phyloP scores from a whole-genome alignment of 371 early-diverging fungal species.

The Rhizopus sp. region DNA sequence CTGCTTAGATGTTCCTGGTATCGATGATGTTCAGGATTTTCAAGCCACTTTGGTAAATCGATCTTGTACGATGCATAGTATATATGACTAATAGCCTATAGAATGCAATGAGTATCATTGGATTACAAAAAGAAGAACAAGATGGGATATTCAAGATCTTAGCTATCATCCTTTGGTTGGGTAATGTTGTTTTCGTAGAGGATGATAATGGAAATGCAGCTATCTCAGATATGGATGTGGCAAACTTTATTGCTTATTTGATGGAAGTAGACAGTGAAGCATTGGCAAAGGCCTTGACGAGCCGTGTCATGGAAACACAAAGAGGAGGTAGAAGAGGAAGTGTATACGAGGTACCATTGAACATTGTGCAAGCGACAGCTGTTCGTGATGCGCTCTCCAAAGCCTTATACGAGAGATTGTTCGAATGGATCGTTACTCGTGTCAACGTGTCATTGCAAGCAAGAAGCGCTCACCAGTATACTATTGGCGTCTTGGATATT shows the following conservation, averaged over 20 bases:
- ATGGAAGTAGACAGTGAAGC: constrained; percentile 69
- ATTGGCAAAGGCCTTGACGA: constrained; percentile 68
- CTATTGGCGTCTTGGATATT: constrained; percentile 95
- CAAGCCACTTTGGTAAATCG: constrained; percentile 65
- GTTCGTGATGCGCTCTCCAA: constrained; percentile 89
- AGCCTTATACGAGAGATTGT: constrained; percentile 80
- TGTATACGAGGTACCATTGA: constrained; percentile 81
- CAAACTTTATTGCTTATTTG: constrained; percentile 77
- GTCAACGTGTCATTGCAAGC: constrained; percentile 78
- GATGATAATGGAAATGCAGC: constrained; percentile 63
- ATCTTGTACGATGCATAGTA: no score
- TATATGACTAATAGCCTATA: constrained; percentile 12
- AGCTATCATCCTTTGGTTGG: constrained; percentile 83
- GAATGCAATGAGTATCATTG: constrained; percentile 83
- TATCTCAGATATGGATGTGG: constrained; percentile 69
- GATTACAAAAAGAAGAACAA: constrained; percentile 71
- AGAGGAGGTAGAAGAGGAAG: constrained; percentile 83
- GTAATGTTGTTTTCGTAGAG: constrained; percentile 79
- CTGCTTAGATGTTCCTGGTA: constrained; percentile 80
- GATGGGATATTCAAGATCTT: constrained; percentile 81
- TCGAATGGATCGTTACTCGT: constrained; percentile 90
- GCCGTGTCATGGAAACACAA: constrained; percentile 76
- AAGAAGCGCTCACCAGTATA: constrained; percentile 65
- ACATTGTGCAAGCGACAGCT: constrained; percentile 75
- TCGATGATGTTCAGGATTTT: constrained; percentile 80